Percentiles rank a stretch among this genome's conserved stretches.
These are phyloP conservation scores for Daphne laureola DNA, from an alignment of 441 rosid species.

Conservation along the genomic window DNA sequence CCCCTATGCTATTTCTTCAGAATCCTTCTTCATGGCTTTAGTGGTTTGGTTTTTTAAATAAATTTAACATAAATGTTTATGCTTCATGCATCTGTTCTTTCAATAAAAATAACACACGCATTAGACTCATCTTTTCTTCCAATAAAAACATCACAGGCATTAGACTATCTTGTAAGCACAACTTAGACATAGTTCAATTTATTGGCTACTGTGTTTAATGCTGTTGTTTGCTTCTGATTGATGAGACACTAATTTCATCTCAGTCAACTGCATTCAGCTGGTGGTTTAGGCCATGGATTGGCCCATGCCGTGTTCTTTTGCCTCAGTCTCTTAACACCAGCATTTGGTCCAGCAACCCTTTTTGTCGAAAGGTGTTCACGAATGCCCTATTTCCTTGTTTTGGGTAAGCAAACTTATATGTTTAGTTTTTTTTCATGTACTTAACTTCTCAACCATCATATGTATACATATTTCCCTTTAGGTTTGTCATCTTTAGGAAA, in stretches of 20 bases:
- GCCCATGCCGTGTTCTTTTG: conserved; percentile 98
- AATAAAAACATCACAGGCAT: no score
- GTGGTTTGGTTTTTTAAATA: no score
- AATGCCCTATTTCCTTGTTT: conserved; percentile 84
- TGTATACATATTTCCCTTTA: background rate
- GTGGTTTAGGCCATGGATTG: conserved; percentile 96
- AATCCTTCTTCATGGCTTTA: no score
- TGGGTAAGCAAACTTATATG: conserved; percentile 44
- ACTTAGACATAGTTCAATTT: background rate
- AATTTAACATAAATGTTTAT: no score
- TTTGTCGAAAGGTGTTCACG: conserved; percentile 64
- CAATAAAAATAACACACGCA: no score
- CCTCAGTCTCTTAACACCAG: conserved; percentile 86
- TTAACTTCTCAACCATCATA: background rate
- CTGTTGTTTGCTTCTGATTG: no score
- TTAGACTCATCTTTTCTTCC: no score
- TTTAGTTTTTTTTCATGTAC: background rate
- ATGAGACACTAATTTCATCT: conserved; percentile 18
- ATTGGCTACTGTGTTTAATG: conserved; percentile 9
- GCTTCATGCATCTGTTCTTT: no score
- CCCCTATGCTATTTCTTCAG: no score
- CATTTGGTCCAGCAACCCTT: conserved; percentile 96
- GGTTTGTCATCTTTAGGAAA: background rate
- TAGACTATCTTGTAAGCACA: no score
- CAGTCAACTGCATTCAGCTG: conserved; percentile 63